Conservation (phyloP, 2,329 filamentous ascomycete species). For the Aspergillus fumigatus region DNA sequence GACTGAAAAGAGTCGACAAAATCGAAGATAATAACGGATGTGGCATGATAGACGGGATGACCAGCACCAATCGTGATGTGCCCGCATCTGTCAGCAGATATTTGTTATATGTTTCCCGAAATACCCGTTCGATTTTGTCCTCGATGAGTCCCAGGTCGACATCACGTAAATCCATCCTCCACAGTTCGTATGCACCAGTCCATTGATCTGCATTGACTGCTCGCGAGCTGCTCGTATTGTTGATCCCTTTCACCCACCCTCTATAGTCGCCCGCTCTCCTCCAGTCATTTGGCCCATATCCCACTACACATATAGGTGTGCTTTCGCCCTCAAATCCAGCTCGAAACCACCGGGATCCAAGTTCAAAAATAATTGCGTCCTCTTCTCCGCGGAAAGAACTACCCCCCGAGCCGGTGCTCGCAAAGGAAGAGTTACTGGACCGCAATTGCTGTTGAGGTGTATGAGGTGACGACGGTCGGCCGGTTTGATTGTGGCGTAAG, state of each 20-base stretch:
- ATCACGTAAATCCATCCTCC: conserved; percentile 67
- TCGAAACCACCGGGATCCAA: conserved; percentile 73
- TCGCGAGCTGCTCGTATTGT: conserved; percentile 33
- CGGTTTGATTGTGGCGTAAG: conserved; percentile 27
- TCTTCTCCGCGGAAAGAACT: conserved; percentile 66
- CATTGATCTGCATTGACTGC: conserved; percentile 34
- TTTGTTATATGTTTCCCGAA: conserved; percentile 79
- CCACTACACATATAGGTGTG: conserved; percentile 64
- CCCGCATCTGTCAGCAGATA: conserved; percentile 60
- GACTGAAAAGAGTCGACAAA: conserved; percentile 73
- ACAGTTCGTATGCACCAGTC: conserved; percentile 62
- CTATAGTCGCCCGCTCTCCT: conserved; percentile 78
- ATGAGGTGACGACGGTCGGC: conserved; percentile 49
- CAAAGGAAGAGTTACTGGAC: conserved; percentile 49
- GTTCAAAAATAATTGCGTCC: conserved; percentile 75
- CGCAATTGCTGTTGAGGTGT: conserved; percentile 50
- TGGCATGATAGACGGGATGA: conserved; percentile 72
- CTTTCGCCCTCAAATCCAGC: conserved; percentile 85
- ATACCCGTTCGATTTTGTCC: conserved; percentile 78
- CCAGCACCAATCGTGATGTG: conserved; percentile 67
- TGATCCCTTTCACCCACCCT: conserved; percentile 57
- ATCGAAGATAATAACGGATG: conserved; percentile 70
- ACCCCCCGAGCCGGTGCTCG: conserved; percentile 55
- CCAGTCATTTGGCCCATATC: conserved; percentile 70
- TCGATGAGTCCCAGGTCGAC: conserved; percentile 74